A percentile compares a stretch with the other conserved stretches of the same genome.
Evolutionary conservation across 208 protist genomes (phyloP).

Genomic region (Trypanosoma boissoni): DNA sequence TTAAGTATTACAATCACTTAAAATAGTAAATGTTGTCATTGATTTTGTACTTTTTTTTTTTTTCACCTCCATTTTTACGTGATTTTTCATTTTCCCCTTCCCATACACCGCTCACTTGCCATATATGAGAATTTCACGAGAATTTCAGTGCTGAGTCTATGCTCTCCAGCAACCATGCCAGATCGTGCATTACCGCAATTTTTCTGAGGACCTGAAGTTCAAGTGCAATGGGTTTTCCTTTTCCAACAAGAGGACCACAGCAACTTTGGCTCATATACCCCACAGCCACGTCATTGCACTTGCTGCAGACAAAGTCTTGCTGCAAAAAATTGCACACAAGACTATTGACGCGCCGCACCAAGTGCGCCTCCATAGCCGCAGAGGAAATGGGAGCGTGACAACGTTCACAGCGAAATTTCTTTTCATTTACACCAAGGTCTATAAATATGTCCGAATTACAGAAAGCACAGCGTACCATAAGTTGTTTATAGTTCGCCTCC

Average conservation of each 20-base stretch:
- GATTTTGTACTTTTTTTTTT: slow-evolving; percentile 10
- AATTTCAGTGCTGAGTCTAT: slow-evolving; percentile 53
- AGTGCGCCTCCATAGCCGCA: slow-evolving; percentile 57
- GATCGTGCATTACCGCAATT: slow-evolving; percentile 58
- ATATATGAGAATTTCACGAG: slow-evolving; percentile 24
- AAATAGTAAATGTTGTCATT: too few relatives aligned
- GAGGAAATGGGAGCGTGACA: slow-evolving; percentile 68
- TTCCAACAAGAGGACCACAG: slow-evolving; percentile 73
- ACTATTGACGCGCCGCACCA: slow-evolving; percentile 75
- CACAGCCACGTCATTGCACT: slow-evolving; percentile 72
- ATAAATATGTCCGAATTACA: slow-evolving; percentile 66
- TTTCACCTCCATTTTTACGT: slow-evolving; percentile 11
- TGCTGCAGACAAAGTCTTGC: slow-evolving; percentile 86
- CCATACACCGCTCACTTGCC: slow-evolving; percentile 10
- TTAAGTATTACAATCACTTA: too few relatives aligned
- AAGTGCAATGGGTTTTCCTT: slow-evolving; percentile 36
- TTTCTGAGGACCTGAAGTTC: slow-evolving; percentile 63
- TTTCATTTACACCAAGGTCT: slow-evolving; percentile 44
- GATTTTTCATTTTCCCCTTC: not conserved
- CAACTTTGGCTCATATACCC: slow-evolving; percentile 70
- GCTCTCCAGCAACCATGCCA: slow-evolving; percentile 67
- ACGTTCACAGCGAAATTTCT: slow-evolving; percentile 54
- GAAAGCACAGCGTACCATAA: slow-evolving; percentile 67
- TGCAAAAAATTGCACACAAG: slow-evolving; percentile 51
- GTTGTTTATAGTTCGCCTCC: slow-evolving; percentile 32